These are phyloP conservation scores for Babesia bovis DNA, from an alignment of 169 alveolate species.

Conservation along the genomic window DNA sequence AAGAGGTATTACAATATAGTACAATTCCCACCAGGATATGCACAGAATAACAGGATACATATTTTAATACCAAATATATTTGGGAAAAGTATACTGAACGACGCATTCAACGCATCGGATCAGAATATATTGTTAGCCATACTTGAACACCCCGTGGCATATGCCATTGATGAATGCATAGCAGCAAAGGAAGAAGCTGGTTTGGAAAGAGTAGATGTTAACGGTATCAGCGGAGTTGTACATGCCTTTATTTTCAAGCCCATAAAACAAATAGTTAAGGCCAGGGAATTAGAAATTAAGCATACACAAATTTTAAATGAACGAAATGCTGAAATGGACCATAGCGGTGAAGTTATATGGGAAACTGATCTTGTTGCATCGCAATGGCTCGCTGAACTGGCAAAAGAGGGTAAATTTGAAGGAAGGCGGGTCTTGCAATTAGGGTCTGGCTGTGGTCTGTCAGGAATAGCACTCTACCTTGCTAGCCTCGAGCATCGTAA, in stretches of 20 bases:
- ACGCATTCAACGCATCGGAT: conserved; percentile 70
- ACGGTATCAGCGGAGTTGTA: conserved; percentile 12
- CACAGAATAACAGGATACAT: conserved; percentile 49
- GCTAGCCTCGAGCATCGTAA: conserved; percentile 12
- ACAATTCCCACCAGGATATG: conserved; percentile 1
- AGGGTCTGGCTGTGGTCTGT: conserved; percentile 76
- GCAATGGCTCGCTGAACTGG: conserved; percentile 66
- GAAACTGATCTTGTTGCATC: conserved; percentile 67
- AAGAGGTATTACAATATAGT: conserved; percentile 13
- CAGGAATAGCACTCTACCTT: conserved; percentile 57
- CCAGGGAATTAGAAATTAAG: conserved; percentile 42
- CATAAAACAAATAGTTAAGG: conserved; percentile 7
- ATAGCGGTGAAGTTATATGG: conserved; percentile 74
- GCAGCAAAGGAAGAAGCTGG: background rate
- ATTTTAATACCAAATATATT: conserved; percentile 54
- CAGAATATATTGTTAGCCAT: conserved; percentile 68
- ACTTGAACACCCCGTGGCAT: conserved; percentile 71
- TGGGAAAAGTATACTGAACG: conserved; percentile 65
- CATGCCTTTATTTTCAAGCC: conserved; percentile 2
- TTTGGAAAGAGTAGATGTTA: conserved; percentile 4
- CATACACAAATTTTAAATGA: conserved; percentile 42
- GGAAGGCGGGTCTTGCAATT: conserved; percentile 66
- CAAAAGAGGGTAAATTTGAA: conserved; percentile 26
- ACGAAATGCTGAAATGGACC: conserved; percentile 45
- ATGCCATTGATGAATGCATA: conserved; percentile 17